Evolutionary conservation across 345 rosid species (phyloP).

Genomic region (Eutrema heterophyllum): DNA sequence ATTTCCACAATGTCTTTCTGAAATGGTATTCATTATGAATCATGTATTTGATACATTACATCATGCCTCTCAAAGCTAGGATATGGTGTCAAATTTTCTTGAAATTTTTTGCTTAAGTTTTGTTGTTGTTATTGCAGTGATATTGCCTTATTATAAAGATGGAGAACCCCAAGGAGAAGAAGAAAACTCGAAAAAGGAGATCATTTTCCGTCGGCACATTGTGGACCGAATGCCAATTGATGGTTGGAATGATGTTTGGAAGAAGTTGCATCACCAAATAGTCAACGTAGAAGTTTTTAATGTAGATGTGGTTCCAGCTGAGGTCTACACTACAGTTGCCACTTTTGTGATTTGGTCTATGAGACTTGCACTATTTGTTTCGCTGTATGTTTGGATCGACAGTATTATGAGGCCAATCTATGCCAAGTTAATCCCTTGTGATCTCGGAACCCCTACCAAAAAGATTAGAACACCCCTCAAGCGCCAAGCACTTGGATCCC

Average conservation of each 20-base stretch:
- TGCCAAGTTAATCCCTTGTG: constrained; percentile 88
- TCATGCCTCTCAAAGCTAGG: not conserved
- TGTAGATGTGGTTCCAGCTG: constrained; percentile 73
- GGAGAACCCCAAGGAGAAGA: constrained; percentile 39
- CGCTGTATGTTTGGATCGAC: constrained; percentile 76
- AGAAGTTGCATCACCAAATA: constrained; percentile 84
- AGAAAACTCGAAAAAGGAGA: constrained; percentile 48
- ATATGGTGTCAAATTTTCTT: not conserved
- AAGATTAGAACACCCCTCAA: constrained; percentile 54
- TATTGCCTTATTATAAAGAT: constrained; percentile 80
- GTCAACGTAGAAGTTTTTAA: constrained; percentile 78
- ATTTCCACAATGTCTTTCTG: not conserved
- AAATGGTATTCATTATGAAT: not conserved
- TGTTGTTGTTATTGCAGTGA: constrained; percentile 46
- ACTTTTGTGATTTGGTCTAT: constrained; percentile 89
- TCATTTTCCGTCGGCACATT: constrained; percentile 74
- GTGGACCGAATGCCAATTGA: constrained; percentile 93
- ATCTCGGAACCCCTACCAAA: constrained; percentile 68
- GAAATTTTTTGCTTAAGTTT: not conserved
- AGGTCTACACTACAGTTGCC: constrained; percentile 75
- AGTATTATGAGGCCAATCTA: constrained; percentile 76
- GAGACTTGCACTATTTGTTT: constrained; percentile 79
- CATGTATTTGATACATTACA: no score
- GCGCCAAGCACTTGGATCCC: constrained; percentile 78
- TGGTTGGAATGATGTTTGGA: constrained; percentile 95